Percentiles rank a stretch among this genome's conserved stretches.
phyloP scores from a whole-genome alignment of 805 yeast genomes.

The Phaffomyces antillensis region DNA sequence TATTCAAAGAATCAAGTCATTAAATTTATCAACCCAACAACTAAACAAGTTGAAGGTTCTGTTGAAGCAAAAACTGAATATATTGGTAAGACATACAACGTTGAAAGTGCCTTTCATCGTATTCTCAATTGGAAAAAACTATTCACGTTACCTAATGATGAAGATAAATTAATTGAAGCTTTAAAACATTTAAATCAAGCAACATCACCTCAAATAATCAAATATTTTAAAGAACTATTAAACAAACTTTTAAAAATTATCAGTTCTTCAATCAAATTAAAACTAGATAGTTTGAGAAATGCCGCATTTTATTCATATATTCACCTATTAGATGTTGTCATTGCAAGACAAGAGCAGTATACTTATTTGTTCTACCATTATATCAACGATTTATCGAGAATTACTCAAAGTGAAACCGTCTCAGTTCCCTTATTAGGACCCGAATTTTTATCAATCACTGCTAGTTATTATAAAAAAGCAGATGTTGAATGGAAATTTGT shows the following conservation, averaged over 20 bases:
- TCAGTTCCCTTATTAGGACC: slow-evolving; percentile 46
- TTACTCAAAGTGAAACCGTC: slow-evolving; percentile 14
- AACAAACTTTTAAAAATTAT: slow-evolving; percentile 31
- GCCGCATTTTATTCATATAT: slow-evolving; percentile 49
- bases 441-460: slow-evolving; percentile 38
- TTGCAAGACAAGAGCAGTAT: slow-evolving; percentile 62
- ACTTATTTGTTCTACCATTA: slow-evolving; percentile 49
- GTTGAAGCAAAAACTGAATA: slow-evolving; percentile 54
- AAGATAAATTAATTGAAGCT: slow-evolving; percentile 38
- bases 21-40: slow-evolving; percentile 30
- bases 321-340: slow-evolving; percentile 52
- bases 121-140: slow-evolving; percentile 47
- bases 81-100: slow-evolving; percentile 60
- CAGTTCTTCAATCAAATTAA: slow-evolving; percentile 16
- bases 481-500: slow-evolving; percentile 52
- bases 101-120: slow-evolving; percentile 46
- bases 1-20: slow-evolving; percentile 42
- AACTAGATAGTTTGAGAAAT: slow-evolving; percentile 22
- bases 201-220: slow-evolving; percentile 46
- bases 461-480: slow-evolving; percentile 41
- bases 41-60: slow-evolving; percentile 35
- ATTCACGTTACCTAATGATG: slow-evolving; percentile 30
- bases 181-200: slow-evolving; percentile 46
- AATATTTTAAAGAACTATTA: slow-evolving; percentile 54
- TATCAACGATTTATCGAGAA: slow-evolving; percentile 18